Conservation (phyloP, 2,329 filamentous ascomycete species). For the Pseudogymnoascus sp. region DNA sequence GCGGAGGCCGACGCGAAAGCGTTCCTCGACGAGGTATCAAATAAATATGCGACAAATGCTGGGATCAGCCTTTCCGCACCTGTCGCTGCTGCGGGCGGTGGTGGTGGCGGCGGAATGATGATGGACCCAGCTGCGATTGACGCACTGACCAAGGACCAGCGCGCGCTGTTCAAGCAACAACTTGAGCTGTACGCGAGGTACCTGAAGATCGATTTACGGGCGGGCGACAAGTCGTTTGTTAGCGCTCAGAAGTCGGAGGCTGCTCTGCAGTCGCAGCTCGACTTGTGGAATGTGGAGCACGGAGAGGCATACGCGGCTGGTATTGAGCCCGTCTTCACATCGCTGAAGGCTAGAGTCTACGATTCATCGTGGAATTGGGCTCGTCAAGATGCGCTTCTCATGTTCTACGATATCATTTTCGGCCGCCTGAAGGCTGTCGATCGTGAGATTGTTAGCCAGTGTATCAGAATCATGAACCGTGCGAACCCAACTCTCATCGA, state of each 20-base stretch:
- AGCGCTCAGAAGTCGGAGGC: slow-evolving; percentile 78
- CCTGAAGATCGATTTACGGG: slow-evolving; percentile 90
- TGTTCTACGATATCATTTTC: slow-evolving; percentile 99
- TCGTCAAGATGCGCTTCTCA: slow-evolving; percentile 89
- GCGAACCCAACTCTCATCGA: slow-evolving; percentile 93
- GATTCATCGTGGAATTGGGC: slow-evolving; percentile 99
- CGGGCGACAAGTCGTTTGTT: slow-evolving; percentile 91
- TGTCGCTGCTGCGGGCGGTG: slow-evolving; percentile 65
- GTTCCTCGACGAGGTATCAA: slow-evolving; percentile 79
- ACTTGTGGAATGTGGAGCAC: slow-evolving; percentile 91
- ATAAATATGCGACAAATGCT: slow-evolving; percentile 79
- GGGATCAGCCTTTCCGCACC: slow-evolving; percentile 78
- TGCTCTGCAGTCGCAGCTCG: slow-evolving; percentile 84
- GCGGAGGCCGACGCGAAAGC: slow-evolving; percentile 87
- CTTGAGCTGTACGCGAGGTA: slow-evolving; percentile 92
- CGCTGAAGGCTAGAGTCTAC: slow-evolving; percentile 90
- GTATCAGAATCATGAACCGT: slow-evolving; percentile 98
- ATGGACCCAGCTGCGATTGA: slow-evolving; percentile 98
- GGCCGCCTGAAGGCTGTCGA: slow-evolving; percentile 88
- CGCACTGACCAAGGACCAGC: slow-evolving; percentile 93
- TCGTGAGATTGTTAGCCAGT: slow-evolving; percentile 96
- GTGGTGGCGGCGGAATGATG: slow-evolving; percentile 83
- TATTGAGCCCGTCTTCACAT: slow-evolving; percentile 88
- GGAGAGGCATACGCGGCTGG: slow-evolving; percentile 93
- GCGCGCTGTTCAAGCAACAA: slow-evolving; percentile 95